phyloP scores from a whole-genome alignment of 1,284 basidiomycete genomes.

The Agaricales sp. region DNA sequence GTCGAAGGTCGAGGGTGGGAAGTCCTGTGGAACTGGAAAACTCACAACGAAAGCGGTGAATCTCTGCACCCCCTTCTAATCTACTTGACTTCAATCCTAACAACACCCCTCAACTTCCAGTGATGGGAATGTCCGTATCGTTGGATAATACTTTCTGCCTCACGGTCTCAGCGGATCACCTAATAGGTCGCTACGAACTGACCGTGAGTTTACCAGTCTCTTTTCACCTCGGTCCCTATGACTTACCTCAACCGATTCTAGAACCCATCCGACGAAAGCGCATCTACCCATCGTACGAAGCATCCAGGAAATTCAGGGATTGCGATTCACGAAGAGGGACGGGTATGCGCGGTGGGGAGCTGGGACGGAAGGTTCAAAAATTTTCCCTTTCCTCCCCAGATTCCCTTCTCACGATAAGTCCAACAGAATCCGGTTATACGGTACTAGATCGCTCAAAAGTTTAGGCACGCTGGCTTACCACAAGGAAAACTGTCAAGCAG shows the following conservation, averaged over 20 bases:
- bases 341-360: constrained; percentile 73
- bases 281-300: constrained; percentile 47
- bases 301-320: constrained; percentile 70
- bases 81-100: not conserved
- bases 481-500: constrained; percentile 58
- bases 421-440: constrained; percentile 70
- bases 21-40: constrained; percentile 52
- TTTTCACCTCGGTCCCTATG: constrained; percentile 3
- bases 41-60: constrained; percentile 74
- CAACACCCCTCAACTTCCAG: constrained; percentile 26
- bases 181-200: constrained; percentile 62
- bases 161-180: constrained; percentile 78
- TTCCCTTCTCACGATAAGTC: not conserved
- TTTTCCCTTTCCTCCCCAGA: not conserved
- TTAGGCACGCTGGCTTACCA: constrained; percentile 77
- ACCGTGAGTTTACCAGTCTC: constrained; percentile 25
- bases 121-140: constrained; percentile 79
- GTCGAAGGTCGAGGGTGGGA: constrained; percentile 71
- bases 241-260: not conserved
- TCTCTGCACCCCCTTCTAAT: constrained; percentile 8
- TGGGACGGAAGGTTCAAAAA: constrained; percentile 78
- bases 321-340: constrained; percentile 64
- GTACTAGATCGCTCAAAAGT: constrained; percentile 64
- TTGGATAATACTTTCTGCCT: constrained; percentile 50
- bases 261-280: constrained; percentile 3